Evolutionary conservation across 441 rosid genomes (phyloP), one percentile per base, ranked within the genome.

Genomic region (Bruguiera hainesii): DNA sequence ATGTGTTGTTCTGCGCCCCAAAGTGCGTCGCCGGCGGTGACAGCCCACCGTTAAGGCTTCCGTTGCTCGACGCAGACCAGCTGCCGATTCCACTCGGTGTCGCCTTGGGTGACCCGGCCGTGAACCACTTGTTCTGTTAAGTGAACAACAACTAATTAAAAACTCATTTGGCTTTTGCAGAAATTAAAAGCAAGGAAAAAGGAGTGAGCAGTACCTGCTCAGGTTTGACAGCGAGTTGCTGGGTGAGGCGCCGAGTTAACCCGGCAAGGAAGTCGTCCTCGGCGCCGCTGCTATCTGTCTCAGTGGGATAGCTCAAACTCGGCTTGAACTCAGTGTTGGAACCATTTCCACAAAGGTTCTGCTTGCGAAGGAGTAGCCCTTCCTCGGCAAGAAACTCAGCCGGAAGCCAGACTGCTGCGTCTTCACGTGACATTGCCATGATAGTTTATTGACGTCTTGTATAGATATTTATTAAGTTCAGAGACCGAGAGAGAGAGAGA

Each of bases 231-330:
- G 81, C 69, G 72, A 84, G 80, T 4, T 85, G 85, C 75, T 83
- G 97, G 74, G 87, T 80, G 71, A 91, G 85, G 37, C 91, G 85
- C 25, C 91, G 96, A 77, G 90, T 83, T 13, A 94, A 64, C 42
- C 93, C 92, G 61, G 89, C 89, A 0, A 90, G 78, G 52, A 88
- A 87, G 65, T 86, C 97, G 30, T 91, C 94, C 46, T 89, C 92
- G 71, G 87, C 96, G 66, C 82, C 78, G 66, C 81, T 76, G 56
- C 75, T 80, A 19, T 85, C 93, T 0, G 82, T 73, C 76, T 93
- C 98, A 37, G 71, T 59, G 0, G 97, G 96, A 71, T 88, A 89
- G 68, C 69, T 53, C 55, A 78, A 78, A 53, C 72, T 65, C 25
- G 84, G 68, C 2, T 66, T 61, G 56, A 75, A 67, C 76, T 72